phyloP scores from a whole-genome alignment of 2,329 filamentous ascomycete genomes.

The Elsinoe ampelina region DNA sequence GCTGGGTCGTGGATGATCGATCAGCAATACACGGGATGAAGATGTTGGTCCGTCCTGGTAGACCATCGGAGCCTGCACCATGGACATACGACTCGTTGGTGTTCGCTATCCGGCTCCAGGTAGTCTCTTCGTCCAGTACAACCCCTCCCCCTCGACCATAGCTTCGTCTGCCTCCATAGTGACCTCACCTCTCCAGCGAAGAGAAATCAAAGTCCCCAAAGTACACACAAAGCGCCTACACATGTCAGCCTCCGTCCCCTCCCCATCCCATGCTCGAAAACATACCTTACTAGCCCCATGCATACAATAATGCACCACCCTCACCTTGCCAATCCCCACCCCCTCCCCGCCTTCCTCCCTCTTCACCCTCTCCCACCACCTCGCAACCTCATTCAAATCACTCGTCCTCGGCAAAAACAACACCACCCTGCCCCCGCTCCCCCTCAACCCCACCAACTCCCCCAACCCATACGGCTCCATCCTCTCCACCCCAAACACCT shows the following conservation, averaged over 20 bases:
- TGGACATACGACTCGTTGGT: no score
- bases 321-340: constrained; percentile 52
- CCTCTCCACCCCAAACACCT: constrained; percentile 70
- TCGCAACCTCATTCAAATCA: constrained; percentile 68
- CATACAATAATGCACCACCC: constrained; percentile 85
- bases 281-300: constrained; percentile 73
- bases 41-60: no score
- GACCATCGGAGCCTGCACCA: no score
- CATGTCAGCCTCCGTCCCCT: not conserved
- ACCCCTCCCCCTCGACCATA: no score
- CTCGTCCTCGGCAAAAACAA: constrained; percentile 82
- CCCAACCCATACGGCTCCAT: constrained; percentile 81
- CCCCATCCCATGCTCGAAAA: not conserved
- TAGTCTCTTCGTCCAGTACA: no score
- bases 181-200: not conserved
- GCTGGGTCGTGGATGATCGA: no score
- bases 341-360: constrained; percentile 29
- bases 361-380: constrained; percentile 29
- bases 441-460: constrained; percentile 53
- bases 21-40: no score
- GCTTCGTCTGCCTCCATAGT: not conserved
- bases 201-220: constrained; percentile 43
- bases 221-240: constrained; percentile 48
- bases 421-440: constrained; percentile 47
- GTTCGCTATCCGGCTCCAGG: no score